Percentiles rank a stretch among this genome's conserved stretches.
Conservation (phyloP, 495 filamentous ascomycete species). For the Bacidia rubella region DNA sequence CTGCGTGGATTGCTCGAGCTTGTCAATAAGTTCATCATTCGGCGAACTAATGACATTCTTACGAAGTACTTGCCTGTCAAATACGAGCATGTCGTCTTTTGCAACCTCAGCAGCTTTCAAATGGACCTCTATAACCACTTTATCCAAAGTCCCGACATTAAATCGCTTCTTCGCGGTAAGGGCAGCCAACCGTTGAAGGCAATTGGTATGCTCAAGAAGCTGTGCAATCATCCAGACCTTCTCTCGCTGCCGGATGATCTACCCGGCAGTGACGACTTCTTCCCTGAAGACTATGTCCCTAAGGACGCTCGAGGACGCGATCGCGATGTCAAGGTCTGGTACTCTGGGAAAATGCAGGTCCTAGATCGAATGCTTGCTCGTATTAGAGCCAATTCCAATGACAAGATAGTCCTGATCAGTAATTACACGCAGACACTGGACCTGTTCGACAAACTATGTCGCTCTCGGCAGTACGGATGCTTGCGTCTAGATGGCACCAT, state of each 20-base stretch:
- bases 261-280: slow-evolving; percentile 69
- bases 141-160: slow-evolving; percentile 89
- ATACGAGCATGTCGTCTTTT: slow-evolving; percentile 99
- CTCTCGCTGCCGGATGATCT: slow-evolving; percentile 74
- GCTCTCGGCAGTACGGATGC: slow-evolving; percentile 67
- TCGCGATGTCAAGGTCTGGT: slow-evolving; percentile 88
- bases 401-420: slow-evolving; percentile 98
- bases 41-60: slow-evolving; percentile 92
- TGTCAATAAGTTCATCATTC: slow-evolving; percentile 98
- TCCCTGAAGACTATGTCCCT: slow-evolving; percentile 77
- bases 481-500: slow-evolving; percentile 91
- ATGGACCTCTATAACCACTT: slow-evolving; percentile 91
- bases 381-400: slow-evolving; percentile 90
- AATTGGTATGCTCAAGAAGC: slow-evolving; percentile 91
- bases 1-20: slow-evolving; percentile 64
- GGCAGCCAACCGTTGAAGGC: slow-evolving; percentile 93
- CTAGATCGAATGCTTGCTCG: slow-evolving; percentile 96
- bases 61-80: slow-evolving; percentile 98
- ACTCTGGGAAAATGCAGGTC: slow-evolving; percentile 96
- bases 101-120: slow-evolving; percentile 87
- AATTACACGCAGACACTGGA: slow-evolving; percentile 97
- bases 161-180: slow-evolving; percentile 81
- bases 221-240: slow-evolving; percentile 96
- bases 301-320: slow-evolving; percentile 81
- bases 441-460: slow-evolving; percentile 85